Conservation (phyloP, 2,329 filamentous ascomycete species). For the Tolypocladium inflatum region DNA sequence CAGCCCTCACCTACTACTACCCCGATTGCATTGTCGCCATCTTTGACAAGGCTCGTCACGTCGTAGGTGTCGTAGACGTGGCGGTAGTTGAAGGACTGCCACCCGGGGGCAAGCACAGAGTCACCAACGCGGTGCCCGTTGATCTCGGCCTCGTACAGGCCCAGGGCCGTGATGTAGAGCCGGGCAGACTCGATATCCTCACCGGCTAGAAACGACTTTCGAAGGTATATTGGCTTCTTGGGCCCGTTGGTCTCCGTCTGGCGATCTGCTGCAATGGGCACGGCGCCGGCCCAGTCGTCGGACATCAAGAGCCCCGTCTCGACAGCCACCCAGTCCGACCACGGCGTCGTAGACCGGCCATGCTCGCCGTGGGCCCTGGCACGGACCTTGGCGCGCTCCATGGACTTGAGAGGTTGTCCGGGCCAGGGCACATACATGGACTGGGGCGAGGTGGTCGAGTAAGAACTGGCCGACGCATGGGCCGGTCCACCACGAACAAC, state of each 20-base stretch:
- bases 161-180: slow-evolving; percentile 36
- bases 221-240: slow-evolving; percentile 21
- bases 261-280: slow-evolving; percentile 19
- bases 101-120: slow-evolving; percentile 37
- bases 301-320: slow-evolving; percentile 23
- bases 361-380: slow-evolving; percentile 20
- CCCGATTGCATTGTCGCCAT: slow-evolving; percentile 24
- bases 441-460: slow-evolving; percentile 24
- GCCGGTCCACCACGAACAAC: slow-evolving; percentile 14
- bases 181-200: slow-evolving; percentile 23
- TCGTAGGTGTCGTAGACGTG: slow-evolving; percentile 45
- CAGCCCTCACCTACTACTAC: slow-evolving; percentile 39
- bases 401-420: slow-evolving; percentile 17
- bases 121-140: slow-evolving; percentile 33
- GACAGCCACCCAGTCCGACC: slow-evolving; percentile 19
- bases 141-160: slow-evolving; percentile 36
- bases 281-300: slow-evolving; percentile 19
- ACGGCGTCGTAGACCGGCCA: slow-evolving; percentile 10
- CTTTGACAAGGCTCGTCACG: slow-evolving; percentile 29
- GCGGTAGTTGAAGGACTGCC: slow-evolving; percentile 26
- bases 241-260: slow-evolving; percentile 14
- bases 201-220: slow-evolving; percentile 21
- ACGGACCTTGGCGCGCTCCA: slow-evolving; percentile 22
- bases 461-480: slow-evolving; percentile 7
- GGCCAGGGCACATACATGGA: slow-evolving; percentile 23